Percentiles rank a stretch among this genome's conserved stretches.
phyloP scores from a whole-genome alignment of 306 rosid genomes.

The Elaeagnus macrophylla region DNA sequence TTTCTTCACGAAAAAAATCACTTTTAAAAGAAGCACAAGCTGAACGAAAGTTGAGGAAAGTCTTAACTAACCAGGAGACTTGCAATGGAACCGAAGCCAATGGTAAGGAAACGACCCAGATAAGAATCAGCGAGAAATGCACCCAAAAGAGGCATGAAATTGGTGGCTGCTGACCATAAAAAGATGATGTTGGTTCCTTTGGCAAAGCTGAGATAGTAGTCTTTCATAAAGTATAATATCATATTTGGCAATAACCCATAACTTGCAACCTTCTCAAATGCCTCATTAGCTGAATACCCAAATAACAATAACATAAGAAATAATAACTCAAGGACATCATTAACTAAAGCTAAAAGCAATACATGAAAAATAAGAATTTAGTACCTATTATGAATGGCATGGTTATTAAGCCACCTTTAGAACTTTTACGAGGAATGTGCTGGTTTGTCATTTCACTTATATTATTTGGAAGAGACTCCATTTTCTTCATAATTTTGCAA shows the following conservation, averaged over 20 bases:
- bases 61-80: conserved; percentile 31
- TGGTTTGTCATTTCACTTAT: no score
- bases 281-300: conserved; percentile 31
- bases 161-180: conserved; percentile 40
- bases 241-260: conserved; percentile 41
- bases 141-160: conserved; percentile 33
- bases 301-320: no score
- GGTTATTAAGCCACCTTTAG: no score
- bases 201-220: conserved; percentile 20
- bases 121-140: conserved; percentile 46
- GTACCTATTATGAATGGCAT: no score
- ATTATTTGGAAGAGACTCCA: no score
- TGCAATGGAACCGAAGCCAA: conserved; percentile 35
- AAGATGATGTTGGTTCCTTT: conserved; percentile 25
- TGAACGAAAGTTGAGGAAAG: neutral
- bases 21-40: neutral
- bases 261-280: conserved; percentile 39
- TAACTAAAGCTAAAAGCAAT: no score
- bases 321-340: no score
- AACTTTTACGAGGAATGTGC: no score
- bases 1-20: no score
- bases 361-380: no score
- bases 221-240: conserved; percentile 37
- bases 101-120: conserved; percentile 38
- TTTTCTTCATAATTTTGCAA: no score